These are phyloP conservation scores for Benincasa hispida DNA, from an alignment of 306 rosid genomes.

Conservation along the genomic window DNA sequence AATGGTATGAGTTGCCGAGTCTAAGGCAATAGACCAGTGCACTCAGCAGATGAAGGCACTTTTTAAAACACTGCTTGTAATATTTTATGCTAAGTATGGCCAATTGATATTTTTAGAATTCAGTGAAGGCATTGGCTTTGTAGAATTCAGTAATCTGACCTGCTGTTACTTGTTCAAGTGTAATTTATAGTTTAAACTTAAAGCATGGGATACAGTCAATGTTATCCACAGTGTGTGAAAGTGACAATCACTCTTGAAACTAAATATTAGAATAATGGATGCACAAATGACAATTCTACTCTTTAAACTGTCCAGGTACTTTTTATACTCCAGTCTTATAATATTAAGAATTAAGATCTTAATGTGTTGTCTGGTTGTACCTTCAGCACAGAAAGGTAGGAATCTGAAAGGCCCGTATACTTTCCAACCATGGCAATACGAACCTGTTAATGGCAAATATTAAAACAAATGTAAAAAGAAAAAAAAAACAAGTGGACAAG, in stretches of 20 bases:
- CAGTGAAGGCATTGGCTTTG: background rate
- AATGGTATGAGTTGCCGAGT: background rate
- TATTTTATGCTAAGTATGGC: background rate
- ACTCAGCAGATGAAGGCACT: background rate
- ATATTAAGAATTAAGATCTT: background rate
- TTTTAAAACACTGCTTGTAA: background rate
- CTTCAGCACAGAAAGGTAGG: conserved; percentile 86
- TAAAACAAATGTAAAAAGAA: background rate
- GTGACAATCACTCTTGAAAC: background rate
- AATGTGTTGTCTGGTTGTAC: conserved; percentile 20
- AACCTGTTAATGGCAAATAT: conserved; percentile 34
- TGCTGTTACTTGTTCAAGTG: background rate
- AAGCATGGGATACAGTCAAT: background rate
- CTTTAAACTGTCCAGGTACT: background rate
- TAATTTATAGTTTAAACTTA: background rate
- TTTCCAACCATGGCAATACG: conserved; percentile 94
- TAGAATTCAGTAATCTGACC: background rate
- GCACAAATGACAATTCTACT: background rate
- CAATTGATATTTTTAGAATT: background rate
- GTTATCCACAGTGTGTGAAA: background rate
- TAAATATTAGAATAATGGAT: background rate
- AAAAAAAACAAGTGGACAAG: background rate
- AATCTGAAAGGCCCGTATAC: conserved; percentile 81
- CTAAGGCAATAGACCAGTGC: background rate
- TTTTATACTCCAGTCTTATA: background rate